Percentiles rank a stretch among this genome's conserved stretches.
phyloP scores from a whole-genome alignment of 768 basidiomycete genomes.

The Tubosaeta sp. region DNA sequence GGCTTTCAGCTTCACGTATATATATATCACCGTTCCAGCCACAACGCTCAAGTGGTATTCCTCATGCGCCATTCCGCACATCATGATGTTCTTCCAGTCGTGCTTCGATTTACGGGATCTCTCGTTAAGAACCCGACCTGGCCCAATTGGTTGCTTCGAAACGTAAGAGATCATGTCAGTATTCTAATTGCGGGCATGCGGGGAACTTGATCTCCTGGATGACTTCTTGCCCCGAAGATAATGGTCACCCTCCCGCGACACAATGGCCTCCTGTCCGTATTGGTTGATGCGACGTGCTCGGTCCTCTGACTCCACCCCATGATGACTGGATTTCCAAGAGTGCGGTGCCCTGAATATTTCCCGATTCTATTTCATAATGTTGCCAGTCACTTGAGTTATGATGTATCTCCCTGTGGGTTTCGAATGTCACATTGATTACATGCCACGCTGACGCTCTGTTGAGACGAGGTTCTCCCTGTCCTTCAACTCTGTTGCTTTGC shows the following conservation, averaged over 20 bases:
- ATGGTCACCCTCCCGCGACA: neutral
- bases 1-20: neutral
- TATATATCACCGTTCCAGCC: neutral
- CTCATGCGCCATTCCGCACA: neutral
- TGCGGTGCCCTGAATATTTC: neutral
- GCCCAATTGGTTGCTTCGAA: neutral
- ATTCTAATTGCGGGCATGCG: neutral
- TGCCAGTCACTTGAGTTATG: neutral
- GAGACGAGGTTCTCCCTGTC: too few relatives aligned
- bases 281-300: slow-evolving; percentile 16
- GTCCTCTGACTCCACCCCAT: slow-evolving; percentile 1
- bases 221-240: too few relatives aligned
- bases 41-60: neutral
- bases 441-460: too few relatives aligned
- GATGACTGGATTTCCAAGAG: neutral
- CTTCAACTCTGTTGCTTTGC: neutral
- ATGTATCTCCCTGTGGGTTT: neutral
- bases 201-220: neutral
- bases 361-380: neutral
- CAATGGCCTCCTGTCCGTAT: neutral
- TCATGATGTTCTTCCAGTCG: neutral
- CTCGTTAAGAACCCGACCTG: neutral
- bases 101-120: neutral
- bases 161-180: neutral
- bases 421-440: neutral